Conservation (phyloP, 371 early-diverging fungal genomes). For the Rhizopus arrhizus region DNA sequence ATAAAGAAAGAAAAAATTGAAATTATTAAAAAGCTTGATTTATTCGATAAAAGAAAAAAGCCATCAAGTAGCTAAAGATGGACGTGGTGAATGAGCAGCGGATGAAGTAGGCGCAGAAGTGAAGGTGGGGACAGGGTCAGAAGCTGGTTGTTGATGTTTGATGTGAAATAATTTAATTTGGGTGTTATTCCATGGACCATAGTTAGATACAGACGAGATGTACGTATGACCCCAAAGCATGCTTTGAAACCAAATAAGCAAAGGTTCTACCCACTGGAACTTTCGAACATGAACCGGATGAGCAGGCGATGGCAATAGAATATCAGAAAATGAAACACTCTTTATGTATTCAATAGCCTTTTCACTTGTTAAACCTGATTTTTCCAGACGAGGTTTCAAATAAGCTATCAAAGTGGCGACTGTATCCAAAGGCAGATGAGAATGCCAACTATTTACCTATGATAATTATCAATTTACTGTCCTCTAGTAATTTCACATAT, state of each 20-base stretch:
- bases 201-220: constrained; percentile 52
- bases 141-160: constrained; percentile 28
- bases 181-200: constrained; percentile 69
- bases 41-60: too few species aligned
- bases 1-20: too few species aligned
- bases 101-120: background rate
- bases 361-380: constrained; percentile 5
- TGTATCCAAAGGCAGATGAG: constrained; percentile 31
- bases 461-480: background rate
- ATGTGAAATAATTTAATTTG: constrained; percentile 62
- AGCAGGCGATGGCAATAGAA: constrained; percentile 12
- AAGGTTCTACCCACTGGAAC: constrained; percentile 60
- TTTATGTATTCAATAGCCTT: constrained; percentile 12
- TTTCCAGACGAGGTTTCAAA: constrained; percentile 27
- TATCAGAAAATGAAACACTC: background rate
- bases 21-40: too few species aligned
- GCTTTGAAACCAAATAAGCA: constrained; percentile 69
- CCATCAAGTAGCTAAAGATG: background rate
- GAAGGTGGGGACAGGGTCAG: background rate
- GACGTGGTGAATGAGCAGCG: background rate
- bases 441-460: constrained; percentile 36
- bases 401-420: constrained; percentile 20
- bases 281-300: constrained; percentile 50
- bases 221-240: constrained; percentile 71
- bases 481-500: background rate